These are phyloP conservation scores for Pseudogymnoascus sp. DNA, from an alignment of 2,329 filamentous ascomycete genomes.

Conservation along the genomic window DNA sequence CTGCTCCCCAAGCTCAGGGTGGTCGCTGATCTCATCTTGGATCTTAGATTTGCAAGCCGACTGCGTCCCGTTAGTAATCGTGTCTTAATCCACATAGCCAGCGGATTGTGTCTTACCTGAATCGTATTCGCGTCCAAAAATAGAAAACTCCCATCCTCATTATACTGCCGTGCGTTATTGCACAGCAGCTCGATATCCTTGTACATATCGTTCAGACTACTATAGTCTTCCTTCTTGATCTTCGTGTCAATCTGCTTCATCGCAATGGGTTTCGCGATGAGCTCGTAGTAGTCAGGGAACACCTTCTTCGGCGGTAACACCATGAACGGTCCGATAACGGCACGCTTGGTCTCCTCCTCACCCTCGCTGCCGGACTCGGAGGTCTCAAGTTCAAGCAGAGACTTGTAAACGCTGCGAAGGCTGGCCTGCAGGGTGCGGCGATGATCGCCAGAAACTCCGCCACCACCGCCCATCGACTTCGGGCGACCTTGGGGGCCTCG, in stretches of 20 bases:
- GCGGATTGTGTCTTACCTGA: conserved; percentile 53
- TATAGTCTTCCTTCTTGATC: conserved; percentile 95
- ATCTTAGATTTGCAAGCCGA: conserved; percentile 47
- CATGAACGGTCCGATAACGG: conserved; percentile 90
- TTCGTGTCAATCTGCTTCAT: conserved; percentile 93
- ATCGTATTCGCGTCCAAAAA: conserved; percentile 90
- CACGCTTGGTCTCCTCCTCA: conserved; percentile 47
- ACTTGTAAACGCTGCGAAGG: conserved; percentile 67
- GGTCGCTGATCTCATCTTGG: conserved; percentile 43
- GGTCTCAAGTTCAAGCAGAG: conserved; percentile 67
- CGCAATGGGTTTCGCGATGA: conserved; percentile 87
- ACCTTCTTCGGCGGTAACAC: conserved; percentile 81
- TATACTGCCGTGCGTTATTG: conserved; percentile 88
- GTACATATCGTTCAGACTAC: conserved; percentile 67
- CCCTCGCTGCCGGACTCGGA: conserved; percentile 50
- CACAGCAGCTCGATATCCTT: conserved; percentile 79
- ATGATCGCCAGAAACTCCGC: conserved; percentile 51
- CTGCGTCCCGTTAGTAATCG: conserved; percentile 35
- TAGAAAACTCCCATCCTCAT: conserved; percentile 87
- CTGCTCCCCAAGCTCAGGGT: conserved; percentile 47
- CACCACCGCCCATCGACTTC: conserved; percentile 39
- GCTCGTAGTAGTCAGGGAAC: conserved; percentile 90
- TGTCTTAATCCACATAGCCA: neutral
- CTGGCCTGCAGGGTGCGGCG: conserved; percentile 73
- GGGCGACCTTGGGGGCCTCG: conserved; percentile 65